phyloP scores from a whole-genome alignment of 805 yeast genomes.

The Cyberlindnera maritima region DNA sequence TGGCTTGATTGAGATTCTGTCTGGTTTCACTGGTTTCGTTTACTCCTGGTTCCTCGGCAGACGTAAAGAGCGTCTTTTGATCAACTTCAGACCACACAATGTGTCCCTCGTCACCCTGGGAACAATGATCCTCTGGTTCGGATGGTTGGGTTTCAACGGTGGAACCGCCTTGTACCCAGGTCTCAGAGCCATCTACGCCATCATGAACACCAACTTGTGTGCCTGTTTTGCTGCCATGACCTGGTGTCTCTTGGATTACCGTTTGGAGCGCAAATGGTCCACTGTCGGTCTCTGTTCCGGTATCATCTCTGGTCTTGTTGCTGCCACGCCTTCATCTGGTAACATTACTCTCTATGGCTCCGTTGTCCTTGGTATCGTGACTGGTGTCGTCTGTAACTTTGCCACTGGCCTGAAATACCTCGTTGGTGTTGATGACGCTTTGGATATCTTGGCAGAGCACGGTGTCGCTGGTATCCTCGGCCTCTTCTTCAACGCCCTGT shows the following conservation, averaged over 20 bases:
- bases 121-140: constrained; percentile 83
- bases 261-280: constrained; percentile 88
- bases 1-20: constrained; percentile 91
- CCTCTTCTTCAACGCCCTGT: constrained; percentile 80
- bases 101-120: constrained; percentile 90
- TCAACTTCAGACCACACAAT: constrained; percentile 92
- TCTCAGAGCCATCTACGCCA: constrained; percentile 80
- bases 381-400: constrained; percentile 86
- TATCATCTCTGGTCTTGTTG: constrained; percentile 90
- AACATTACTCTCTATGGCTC: constrained; percentile 90
- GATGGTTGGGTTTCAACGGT: constrained; percentile 96
- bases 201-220: constrained; percentile 86
- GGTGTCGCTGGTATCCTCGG: constrained; percentile 95
- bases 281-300: constrained; percentile 96
- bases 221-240: constrained; percentile 90
- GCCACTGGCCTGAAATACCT: constrained; percentile 84
- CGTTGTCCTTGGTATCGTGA: constrained; percentile 72
- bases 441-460: constrained; percentile 98
- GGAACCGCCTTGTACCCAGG: constrained; percentile 84
- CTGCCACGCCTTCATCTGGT: constrained; percentile 96
- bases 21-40: constrained; percentile 90
- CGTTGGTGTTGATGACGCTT: constrained; percentile 81
- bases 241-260: constrained; percentile 88
- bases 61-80: constrained; percentile 69
- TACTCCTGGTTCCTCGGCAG: constrained; percentile 79